These are phyloP conservation scores for Magnaporthiopsis incrustans DNA, from an alignment of 2,329 filamentous ascomycete genomes.

Conservation along the genomic window DNA sequence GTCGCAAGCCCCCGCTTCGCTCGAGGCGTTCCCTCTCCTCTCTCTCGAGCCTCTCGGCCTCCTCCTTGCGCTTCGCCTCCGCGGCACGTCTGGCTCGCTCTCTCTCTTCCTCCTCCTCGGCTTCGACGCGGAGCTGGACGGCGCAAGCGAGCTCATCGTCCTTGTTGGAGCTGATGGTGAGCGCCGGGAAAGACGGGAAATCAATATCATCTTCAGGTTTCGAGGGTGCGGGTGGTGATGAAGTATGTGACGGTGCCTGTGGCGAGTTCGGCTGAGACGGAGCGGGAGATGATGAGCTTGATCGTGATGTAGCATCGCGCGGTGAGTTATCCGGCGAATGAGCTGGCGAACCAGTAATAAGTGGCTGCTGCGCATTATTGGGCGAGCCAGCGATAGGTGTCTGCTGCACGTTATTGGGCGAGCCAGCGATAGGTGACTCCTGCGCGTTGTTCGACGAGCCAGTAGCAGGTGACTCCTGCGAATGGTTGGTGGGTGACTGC, in stretches of 20 bases:
- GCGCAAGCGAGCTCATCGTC: constrained; percentile 9
- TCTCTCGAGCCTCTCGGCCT: neutral
- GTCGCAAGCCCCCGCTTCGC: constrained; percentile 17
- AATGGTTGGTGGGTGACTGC: neutral
- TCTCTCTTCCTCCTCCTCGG: constrained; percentile 1
- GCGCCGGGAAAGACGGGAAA: constrained; percentile 3
- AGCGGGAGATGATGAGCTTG: neutral
- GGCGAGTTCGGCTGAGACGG: constrained; percentile 1
- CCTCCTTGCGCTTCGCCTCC: constrained; percentile 1
- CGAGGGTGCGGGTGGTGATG: neutral
- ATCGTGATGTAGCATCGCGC: neutral
- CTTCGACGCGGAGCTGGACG: constrained; percentile 1
- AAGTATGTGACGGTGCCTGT: neutral
- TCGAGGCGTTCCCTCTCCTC: constrained; percentile 15
- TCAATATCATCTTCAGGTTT: constrained; percentile 1
- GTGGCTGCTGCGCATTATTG: neutral
- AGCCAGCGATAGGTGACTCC: neutral
- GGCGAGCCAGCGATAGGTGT: neutral
- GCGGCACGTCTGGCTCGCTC: constrained; percentile 2
- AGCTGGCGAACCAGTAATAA: neutral
- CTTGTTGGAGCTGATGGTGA: constrained; percentile 9
- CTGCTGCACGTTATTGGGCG: neutral
- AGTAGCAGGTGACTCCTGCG: neutral
- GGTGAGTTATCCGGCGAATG: neutral
- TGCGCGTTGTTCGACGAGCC: neutral